Conservation (phyloP, 2,329 filamentous ascomycete species). For the Ilyonectria robusta region DNA sequence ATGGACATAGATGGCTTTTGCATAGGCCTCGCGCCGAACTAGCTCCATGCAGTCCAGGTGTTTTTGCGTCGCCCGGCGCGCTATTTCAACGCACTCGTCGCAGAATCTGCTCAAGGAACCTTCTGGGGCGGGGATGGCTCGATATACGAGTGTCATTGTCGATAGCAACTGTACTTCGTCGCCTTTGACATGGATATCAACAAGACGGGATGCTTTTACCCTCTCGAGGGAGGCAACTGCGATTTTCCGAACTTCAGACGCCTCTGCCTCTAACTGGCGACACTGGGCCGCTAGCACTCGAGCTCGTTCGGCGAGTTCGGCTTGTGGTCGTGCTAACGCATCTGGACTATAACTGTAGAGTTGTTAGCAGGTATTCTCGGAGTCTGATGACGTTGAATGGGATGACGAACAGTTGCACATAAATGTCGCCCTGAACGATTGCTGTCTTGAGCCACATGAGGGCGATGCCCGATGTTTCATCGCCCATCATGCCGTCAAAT, state of each 20-base stretch:
- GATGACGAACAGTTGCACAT: conserved; percentile 61
- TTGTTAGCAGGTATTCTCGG: conserved; percentile 21
- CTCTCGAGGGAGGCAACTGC: conserved; percentile 55
- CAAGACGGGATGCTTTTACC: conserved; percentile 56
- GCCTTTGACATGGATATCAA: conserved; percentile 61
- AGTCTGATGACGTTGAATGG: neutral
- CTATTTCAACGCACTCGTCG: conserved; percentile 63
- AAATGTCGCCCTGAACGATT: conserved; percentile 71
- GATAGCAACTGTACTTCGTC: conserved; percentile 64
- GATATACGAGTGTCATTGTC: conserved; percentile 66
- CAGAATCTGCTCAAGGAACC: conserved; percentile 61
- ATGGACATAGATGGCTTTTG: conserved; percentile 65
- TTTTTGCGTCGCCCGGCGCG: conserved; percentile 62
- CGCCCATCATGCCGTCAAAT: conserved; percentile 57
- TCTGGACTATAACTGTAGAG: conserved; percentile 64
- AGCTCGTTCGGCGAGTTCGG: conserved; percentile 58
- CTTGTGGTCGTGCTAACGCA: conserved; percentile 58
- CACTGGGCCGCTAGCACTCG: conserved; percentile 56
- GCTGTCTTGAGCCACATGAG: conserved; percentile 69
- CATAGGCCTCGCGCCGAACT: conserved; percentile 56
- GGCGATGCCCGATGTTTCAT: conserved; percentile 57
- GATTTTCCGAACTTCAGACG: conserved; percentile 53
- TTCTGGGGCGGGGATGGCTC: conserved; percentile 63
- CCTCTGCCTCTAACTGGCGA: conserved; percentile 54
- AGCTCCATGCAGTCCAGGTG: conserved; percentile 63